Percentiles rank a stretch among this genome's conserved stretches.
phyloP scores from a whole-genome alignment of 257 asterid species.

The Scutellaria minor region DNA sequence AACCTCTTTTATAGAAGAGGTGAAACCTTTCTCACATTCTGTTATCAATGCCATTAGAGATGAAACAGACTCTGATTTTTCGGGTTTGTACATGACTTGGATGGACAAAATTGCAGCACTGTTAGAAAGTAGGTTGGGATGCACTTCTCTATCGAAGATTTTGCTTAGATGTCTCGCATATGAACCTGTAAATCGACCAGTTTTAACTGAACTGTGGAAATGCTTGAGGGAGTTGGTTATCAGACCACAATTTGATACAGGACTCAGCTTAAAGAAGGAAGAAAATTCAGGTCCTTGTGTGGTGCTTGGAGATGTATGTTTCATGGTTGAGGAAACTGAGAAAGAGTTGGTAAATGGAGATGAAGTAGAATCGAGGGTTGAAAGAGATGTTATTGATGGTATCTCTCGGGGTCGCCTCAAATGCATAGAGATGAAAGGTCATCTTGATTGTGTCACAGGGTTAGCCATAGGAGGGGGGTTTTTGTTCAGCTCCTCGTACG shows the following conservation, averaged over 20 bases:
- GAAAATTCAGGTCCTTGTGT: slow-evolving; percentile 43
- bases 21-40: slow-evolving; percentile 43
- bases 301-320: slow-evolving; percentile 58
- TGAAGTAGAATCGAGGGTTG: slow-evolving; percentile 40
- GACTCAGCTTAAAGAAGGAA: slow-evolving; percentile 36
- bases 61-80: slow-evolving; percentile 43
- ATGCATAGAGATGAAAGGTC: slow-evolving; percentile 75
- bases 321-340: slow-evolving; percentile 38
- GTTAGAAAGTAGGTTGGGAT: slow-evolving; percentile 54
- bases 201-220: slow-evolving; percentile 66
- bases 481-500: slow-evolving; percentile 93
- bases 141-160: slow-evolving; percentile 43
- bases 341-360: slow-evolving; percentile 38
- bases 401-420: slow-evolving; percentile 51
- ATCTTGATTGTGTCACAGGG: slow-evolving; percentile 73
- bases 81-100: slow-evolving; percentile 55
- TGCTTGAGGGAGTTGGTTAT: slow-evolving; percentile 56
- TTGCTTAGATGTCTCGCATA: slow-evolving; percentile 64
- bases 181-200: slow-evolving; percentile 62
- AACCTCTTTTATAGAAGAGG: slow-evolving; percentile 53
- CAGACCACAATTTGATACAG: slow-evolving; percentile 47
- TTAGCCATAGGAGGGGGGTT: slow-evolving; percentile 87
- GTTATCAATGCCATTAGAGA: slow-evolving; percentile 39
- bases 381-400: slow-evolving; percentile 56
- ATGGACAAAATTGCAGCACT: slow-evolving; percentile 48